phyloP scores from a whole-genome alignment of 2,329 filamentous ascomycete genomes.

The Ampelomyces quisqualis region DNA sequence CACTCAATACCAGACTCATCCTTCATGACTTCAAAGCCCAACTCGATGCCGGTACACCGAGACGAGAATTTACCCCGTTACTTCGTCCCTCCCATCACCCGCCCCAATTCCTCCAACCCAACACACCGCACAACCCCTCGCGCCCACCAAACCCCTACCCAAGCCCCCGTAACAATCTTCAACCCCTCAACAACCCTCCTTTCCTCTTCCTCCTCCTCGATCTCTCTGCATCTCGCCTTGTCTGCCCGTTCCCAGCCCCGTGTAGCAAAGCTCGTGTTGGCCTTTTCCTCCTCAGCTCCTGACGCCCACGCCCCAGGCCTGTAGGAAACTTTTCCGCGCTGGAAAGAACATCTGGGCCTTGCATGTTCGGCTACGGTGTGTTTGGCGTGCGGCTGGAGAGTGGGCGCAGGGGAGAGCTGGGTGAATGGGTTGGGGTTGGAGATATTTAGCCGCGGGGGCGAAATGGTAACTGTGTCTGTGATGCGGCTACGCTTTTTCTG shows the following conservation, averaged over 20 bases:
- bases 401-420: not conserved
- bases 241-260: slow-evolving; percentile 2
- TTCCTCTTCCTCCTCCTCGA: slow-evolving; percentile 6
- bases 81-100: not conserved
- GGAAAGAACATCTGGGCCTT: slow-evolving; percentile 4
- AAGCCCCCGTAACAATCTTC: slow-evolving; percentile 5
- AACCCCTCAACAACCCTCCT: slow-evolving; percentile 3
- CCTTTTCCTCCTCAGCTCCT: slow-evolving; percentile 4
- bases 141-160: slow-evolving; percentile 11
- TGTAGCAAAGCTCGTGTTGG: slow-evolving; percentile 11
- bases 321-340: slow-evolving; percentile 2
- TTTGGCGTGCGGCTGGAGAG: slow-evolving; percentile 3
- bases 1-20: too few species aligned
- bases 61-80: too few species aligned
- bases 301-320: slow-evolving; percentile 15
- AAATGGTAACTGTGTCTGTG: slow-evolving; percentile 9
- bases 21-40: too few species aligned
- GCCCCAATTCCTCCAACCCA: not conserved
- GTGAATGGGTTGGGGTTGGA: slow-evolving; percentile 10
- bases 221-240: not conserved
- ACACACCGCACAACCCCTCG: not conserved
- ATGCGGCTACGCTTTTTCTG: slow-evolving; percentile 12
- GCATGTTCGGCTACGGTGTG: slow-evolving; percentile 6
- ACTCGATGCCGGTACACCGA: too few species aligned
- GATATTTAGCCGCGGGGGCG: slow-evolving; percentile 8